A percentile compares a stretch with the other conserved stretches of the same genome.
These are phyloP conservation scores for Amanita phalloides DNA, from an alignment of 768 basidiomycete species.

Conservation along the genomic window DNA sequence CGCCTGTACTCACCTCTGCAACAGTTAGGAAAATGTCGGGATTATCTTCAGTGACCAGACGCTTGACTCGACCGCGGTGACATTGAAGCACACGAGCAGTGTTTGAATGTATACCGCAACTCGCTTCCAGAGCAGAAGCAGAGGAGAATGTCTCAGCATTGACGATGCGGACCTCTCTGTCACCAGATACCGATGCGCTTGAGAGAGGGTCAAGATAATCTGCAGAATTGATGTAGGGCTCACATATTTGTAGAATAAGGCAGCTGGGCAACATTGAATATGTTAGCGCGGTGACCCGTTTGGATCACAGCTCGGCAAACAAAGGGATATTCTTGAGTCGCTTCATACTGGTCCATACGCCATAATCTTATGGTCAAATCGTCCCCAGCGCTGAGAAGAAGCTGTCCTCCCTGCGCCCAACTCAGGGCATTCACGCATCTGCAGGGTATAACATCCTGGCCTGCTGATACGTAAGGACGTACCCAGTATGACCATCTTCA, in stretches of 20 bases:
- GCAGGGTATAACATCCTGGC: neutral
- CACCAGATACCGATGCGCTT: constrained; percentile 67
- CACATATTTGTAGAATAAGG: constrained; percentile 74
- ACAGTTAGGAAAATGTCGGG: constrained; percentile 70
- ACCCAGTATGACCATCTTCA: constrained; percentile 64
- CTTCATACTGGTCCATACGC: constrained; percentile 44
- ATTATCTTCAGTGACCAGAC: constrained; percentile 70
- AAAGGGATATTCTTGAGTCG: constrained; percentile 47
- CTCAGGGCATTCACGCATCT: constrained; percentile 74
- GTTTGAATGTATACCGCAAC: constrained; percentile 35
- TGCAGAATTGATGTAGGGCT: constrained; percentile 13
- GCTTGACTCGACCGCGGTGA: constrained; percentile 64
- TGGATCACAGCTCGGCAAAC: constrained; percentile 54
- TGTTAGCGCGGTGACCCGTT: constrained; percentile 76
- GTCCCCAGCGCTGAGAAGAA: constrained; percentile 64
- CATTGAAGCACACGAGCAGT: constrained; percentile 52
- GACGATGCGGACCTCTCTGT: constrained; percentile 68
- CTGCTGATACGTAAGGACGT: constrained; percentile 8
- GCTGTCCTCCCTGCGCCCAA: constrained; percentile 57
- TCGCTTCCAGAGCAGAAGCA: constrained; percentile 24
- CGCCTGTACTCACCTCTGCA: constrained; percentile 44
- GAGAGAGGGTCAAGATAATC: neutral
- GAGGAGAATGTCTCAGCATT: constrained; percentile 41
- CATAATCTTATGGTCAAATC: constrained; percentile 75
- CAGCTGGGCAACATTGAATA: constrained; percentile 77